Evolutionary conservation across 352 stramenopile species (phyloP).

Genomic region (Globisporangium iwayamae): DNA sequence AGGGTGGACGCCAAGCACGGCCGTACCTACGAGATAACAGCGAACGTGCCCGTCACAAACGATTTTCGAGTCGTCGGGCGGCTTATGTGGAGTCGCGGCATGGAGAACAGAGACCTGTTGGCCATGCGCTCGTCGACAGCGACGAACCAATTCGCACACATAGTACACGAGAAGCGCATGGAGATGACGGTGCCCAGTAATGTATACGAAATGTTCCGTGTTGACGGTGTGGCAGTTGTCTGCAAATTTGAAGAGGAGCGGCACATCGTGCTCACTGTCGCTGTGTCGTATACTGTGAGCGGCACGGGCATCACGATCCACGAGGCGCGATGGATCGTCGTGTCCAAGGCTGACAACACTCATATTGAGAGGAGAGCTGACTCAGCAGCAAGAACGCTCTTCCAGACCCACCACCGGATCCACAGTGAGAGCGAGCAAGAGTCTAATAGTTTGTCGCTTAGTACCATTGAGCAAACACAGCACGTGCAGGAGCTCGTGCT

Average conservation of each 20-base stretch:
- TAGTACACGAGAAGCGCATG: too few species aligned
- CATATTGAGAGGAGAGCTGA: too few species aligned
- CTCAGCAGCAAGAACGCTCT: neutral
- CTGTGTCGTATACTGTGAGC: neutral
- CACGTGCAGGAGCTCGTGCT: slow-evolving; percentile 1
- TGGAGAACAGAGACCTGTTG: too few species aligned
- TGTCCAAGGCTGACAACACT: neutral
- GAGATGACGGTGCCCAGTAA: too few species aligned
- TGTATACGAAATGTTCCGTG: too few species aligned
- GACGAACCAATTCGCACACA: too few species aligned
- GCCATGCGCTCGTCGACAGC: too few species aligned
- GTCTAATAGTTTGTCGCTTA: neutral
- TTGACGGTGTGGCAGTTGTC: neutral
- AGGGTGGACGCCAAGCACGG: too few species aligned
- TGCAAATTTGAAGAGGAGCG: neutral
- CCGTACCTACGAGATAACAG: too few species aligned
- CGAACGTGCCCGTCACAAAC: too few species aligned
- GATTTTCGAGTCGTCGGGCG: too few species aligned
- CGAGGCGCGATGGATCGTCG: neutral
- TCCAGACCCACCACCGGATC: slow-evolving; percentile 2
- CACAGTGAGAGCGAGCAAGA: neutral
- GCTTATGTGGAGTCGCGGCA: too few species aligned
- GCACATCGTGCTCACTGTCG: neutral
- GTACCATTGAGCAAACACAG: neutral
- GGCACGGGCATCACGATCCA: neutral